Evolutionary conservation across 352 stramenopile genomes (phyloP).

Genomic region (Phytophthora lateralis): DNA sequence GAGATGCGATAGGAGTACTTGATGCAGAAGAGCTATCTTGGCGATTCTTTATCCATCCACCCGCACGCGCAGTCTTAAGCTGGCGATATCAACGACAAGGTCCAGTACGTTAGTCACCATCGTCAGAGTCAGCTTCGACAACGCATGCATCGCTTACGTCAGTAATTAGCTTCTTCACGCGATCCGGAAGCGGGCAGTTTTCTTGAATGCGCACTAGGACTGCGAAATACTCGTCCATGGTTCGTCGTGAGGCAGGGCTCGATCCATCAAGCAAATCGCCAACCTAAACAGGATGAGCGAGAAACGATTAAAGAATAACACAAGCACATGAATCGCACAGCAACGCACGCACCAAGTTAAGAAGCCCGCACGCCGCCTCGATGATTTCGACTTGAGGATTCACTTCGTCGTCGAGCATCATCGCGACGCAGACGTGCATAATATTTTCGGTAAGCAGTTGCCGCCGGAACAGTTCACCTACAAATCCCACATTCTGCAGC

Average conservation of each 20-base stretch:
- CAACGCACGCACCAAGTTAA: conserved; percentile 49
- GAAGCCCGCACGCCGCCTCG: conserved; percentile 63
- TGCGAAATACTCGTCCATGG: conserved; percentile 86
- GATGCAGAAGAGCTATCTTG: conserved; percentile 31
- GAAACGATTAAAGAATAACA: neutral
- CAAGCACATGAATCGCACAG: neutral
- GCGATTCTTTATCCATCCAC: conserved; percentile 68
- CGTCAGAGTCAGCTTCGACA: neutral
- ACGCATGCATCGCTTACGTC: conserved; percentile 43
- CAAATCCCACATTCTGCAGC: conserved; percentile 72
- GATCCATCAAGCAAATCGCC: conserved; percentile 82
- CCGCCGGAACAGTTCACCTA: conserved; percentile 80
- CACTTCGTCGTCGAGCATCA: conserved; percentile 83
- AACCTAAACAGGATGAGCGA: conserved; percentile 42
- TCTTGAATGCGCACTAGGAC: conserved; percentile 63
- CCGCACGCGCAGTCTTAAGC: conserved; percentile 47
- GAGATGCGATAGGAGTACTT: conserved; percentile 30
- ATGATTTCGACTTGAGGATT: conserved; percentile 71
- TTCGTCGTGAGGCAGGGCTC: conserved; percentile 78
- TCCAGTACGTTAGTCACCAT: conserved; percentile 3
- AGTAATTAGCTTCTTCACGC: conserved; percentile 53
- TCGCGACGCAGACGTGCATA: conserved; percentile 84
- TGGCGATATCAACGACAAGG: conserved; percentile 15
- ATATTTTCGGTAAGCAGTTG: conserved; percentile 85
- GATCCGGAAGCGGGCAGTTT: conserved; percentile 34